Evolutionary conservation across 345 rosid species (phyloP).

Genomic region (Diplotaxis tenuifolia): DNA sequence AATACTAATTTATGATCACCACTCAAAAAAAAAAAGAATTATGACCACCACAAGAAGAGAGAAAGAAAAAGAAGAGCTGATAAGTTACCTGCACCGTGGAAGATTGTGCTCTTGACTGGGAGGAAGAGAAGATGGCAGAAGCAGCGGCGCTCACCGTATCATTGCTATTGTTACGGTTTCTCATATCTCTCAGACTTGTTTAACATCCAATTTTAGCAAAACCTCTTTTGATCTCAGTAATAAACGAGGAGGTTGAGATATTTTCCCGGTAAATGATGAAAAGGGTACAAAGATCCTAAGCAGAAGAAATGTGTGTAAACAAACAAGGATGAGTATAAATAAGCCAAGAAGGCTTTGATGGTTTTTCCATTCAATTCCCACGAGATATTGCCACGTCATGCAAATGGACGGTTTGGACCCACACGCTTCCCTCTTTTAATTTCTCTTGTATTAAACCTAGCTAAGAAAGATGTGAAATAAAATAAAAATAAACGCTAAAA

Average conservation of each 20-base stretch:
- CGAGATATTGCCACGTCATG: slow-evolving; percentile 54
- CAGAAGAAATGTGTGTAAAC: slow-evolving; percentile 1
- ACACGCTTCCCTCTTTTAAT: slow-evolving; percentile 4
- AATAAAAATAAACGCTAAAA: no score
- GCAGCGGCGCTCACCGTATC: slow-evolving; percentile 93
- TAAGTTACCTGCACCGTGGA: slow-evolving; percentile 51
- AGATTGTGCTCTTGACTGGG: slow-evolving; percentile 75
- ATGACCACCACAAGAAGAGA: not conserved
- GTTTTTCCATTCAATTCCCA: slow-evolving; percentile 46
- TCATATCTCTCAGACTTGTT: slow-evolving; percentile 41
- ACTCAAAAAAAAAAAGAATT: no score
- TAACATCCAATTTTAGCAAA: slow-evolving; percentile 11
- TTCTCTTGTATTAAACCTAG: no score
- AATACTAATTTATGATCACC: no score
- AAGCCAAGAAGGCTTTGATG: not conserved
- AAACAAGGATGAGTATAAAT: not conserved
- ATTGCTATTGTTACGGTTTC: slow-evolving; percentile 52
- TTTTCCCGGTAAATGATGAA: not conserved
- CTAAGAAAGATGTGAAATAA: no score
- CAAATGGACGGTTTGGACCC: slow-evolving; percentile 37
- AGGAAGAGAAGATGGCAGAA: slow-evolving; percentile 79
- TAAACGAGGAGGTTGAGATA: not conserved
- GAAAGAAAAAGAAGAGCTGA: not conserved
- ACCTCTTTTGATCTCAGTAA: slow-evolving; percentile 33
- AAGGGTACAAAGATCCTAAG: not conserved